A percentile compares a stretch with the other conserved stretches of the same genome.
Evolutionary conservation across 2,329 filamentous ascomycete genomes (phyloP).

Genomic region (Diaporthe vexans): DNA sequence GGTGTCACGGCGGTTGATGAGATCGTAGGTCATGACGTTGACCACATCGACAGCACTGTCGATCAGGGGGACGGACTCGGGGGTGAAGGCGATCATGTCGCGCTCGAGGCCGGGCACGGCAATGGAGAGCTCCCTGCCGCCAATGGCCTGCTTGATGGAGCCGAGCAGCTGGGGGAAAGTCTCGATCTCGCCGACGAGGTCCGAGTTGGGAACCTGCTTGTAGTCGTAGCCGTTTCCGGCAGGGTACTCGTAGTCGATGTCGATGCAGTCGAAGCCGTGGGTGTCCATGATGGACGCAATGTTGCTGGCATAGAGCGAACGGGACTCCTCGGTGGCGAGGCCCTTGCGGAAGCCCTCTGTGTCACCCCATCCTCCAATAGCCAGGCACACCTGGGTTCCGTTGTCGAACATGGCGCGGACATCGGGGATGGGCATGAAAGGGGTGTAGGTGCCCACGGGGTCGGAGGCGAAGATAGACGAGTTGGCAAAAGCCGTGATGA

Average conservation of each 20-base stretch:
- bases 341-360: conserved; percentile 67
- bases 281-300: conserved; percentile 66
- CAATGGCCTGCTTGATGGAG: conserved; percentile 71
- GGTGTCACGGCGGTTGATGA: conserved; percentile 78
- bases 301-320: conserved; percentile 69
- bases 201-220: conserved; percentile 71
- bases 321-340: conserved; percentile 61
- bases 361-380: conserved; percentile 77
- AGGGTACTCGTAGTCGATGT: conserved; percentile 77
- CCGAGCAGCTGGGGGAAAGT: conserved; percentile 73
- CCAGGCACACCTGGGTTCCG: conserved; percentile 71
- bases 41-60: conserved; percentile 73
- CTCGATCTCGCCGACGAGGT: conserved; percentile 72
- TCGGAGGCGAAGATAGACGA: conserved; percentile 63
- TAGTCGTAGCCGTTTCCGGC: conserved; percentile 80
- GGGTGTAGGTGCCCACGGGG: conserved; percentile 59
- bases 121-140: conserved; percentile 74
- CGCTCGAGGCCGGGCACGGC: conserved; percentile 75
- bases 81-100: conserved; percentile 78
- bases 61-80: conserved; percentile 70
- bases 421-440: conserved; percentile 66
- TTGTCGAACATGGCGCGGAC: conserved; percentile 66
- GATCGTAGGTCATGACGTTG: conserved; percentile 79
- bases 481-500: conserved; percentile 68
- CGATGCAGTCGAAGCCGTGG: conserved; percentile 72